These are phyloP conservation scores for Sparassis latifolia DNA, from an alignment of 1,284 basidiomycete genomes.

Conservation along the genomic window DNA sequence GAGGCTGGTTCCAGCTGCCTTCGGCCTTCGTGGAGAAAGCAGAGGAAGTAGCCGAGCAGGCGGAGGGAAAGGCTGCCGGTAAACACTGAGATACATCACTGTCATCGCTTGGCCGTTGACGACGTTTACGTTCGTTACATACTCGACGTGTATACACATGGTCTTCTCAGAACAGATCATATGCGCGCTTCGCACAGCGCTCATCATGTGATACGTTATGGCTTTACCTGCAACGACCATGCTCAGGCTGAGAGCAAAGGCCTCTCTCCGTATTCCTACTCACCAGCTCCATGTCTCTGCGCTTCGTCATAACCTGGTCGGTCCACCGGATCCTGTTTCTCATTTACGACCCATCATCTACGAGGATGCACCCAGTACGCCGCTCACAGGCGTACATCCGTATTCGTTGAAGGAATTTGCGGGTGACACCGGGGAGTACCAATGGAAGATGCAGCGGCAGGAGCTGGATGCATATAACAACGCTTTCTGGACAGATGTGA, in stretches of 20 bases:
- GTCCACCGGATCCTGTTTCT: constrained; percentile 69
- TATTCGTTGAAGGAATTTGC: constrained; percentile 70
- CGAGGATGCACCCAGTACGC: constrained; percentile 40
- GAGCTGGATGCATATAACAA: constrained; percentile 68
- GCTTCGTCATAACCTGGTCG: constrained; percentile 44
- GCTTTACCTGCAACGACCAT: constrained; percentile 11
- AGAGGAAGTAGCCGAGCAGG: constrained; percentile 12
- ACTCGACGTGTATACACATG: background rate
- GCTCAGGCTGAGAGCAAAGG: constrained; percentile 7
- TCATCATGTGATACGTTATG: too few species aligned
- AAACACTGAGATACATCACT: background rate
- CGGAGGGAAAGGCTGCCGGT: constrained; percentile 9
- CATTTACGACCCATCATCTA: constrained; percentile 73
- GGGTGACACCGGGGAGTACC: constrained; percentile 45
- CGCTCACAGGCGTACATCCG: constrained; percentile 40
- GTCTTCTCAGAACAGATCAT: background rate
- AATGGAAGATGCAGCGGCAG: constrained; percentile 61
- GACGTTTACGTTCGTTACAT: too few species aligned
- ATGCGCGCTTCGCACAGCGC: too few species aligned
- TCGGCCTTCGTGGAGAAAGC: constrained; percentile 20
- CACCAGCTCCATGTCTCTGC: constrained; percentile 34
- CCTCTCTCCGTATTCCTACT: constrained; percentile 17
- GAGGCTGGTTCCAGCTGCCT: constrained; percentile 30
- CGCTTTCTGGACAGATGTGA: constrained; percentile 69
- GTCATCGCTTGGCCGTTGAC: too few species aligned